These are phyloP conservation scores for Arthrobotrys sphaeroides DNA, from an alignment of 2,329 filamentous ascomycete genomes.

Conservation along the genomic window DNA sequence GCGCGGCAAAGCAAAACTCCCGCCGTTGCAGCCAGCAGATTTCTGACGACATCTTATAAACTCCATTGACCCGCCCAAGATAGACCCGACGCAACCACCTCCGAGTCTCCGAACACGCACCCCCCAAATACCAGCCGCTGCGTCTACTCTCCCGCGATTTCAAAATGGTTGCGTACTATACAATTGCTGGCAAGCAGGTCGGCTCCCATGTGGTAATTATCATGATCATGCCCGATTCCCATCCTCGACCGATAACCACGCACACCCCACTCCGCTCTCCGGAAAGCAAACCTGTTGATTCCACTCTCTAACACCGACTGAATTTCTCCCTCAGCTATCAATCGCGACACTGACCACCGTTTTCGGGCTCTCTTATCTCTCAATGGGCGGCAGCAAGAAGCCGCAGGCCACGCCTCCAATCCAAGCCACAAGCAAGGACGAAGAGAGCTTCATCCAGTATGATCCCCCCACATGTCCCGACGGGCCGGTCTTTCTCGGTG, in stretches of 20 bases:
- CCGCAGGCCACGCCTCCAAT: conserved; percentile 56
- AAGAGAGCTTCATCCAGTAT: conserved; percentile 58
- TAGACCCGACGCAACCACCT: neutral
- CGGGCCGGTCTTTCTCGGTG: neutral
- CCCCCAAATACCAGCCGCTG: neutral
- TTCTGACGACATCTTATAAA: conserved; percentile 10
- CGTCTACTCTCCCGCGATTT: neutral
- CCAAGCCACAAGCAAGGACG: conserved; percentile 56
- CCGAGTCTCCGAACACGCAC: neutral
- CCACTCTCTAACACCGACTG: neutral
- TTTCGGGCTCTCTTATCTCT: conserved; percentile 43
- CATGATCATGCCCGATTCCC: conserved; percentile 60
- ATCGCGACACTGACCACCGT: conserved; percentile 55
- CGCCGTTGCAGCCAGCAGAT: no score
- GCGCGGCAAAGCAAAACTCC: neutral
- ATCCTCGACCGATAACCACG: neutral
- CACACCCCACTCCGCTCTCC: neutral
- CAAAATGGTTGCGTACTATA: conserved; percentile 66
- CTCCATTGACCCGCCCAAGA: neutral
- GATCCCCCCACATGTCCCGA: neutral
- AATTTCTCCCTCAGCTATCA: conserved; percentile 53
- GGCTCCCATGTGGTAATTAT: conserved; percentile 67
- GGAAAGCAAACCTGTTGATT: neutral
- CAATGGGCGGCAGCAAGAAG: conserved; percentile 54
- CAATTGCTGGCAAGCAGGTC: conserved; percentile 66